Evolutionary conservation across 2,329 filamentous ascomycete genomes (phyloP), one percentile per base, ranked within the genome.

Genomic region (Gaeumannomyces tritici): DNA sequence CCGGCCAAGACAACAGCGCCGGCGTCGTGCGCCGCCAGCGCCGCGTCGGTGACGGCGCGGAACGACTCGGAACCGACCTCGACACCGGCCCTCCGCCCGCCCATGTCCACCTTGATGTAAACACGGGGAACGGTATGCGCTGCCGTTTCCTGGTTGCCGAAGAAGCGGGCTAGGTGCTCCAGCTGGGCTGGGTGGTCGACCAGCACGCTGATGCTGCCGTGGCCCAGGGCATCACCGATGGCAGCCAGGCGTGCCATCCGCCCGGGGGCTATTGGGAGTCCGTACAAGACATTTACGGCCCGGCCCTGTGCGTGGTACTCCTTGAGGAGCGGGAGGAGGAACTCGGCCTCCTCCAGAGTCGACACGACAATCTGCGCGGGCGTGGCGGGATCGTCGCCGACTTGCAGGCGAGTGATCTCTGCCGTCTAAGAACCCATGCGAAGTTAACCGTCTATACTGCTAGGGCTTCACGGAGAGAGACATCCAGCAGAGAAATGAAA

Each of bases 71-170:
- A 82, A 8, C 75, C 70, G 0, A 84, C 80, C 1, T 77, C 69
- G 0, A 91, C 79, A 26, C 90, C 90, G 0, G 90, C 89, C 21
- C 90, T 86, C 69, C 85, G 80, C 67, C 85, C 85, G 13, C 89
- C 89, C 60, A 89, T 86, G 70, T 93, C 89, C 54, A 93, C 83
- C 68, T 93, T 93, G 68, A 93, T 76, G 69, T 87, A 90, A 18
- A 89, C 76, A 0, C 77, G 69, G n/a, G 84, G 72, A 7, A 79
- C 71, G 47, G 73, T 64, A 1, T 76, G 57, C n/a, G 63, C 54
- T 21, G 31, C 54, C 24, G 26, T 24, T 12, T 58, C 60, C 13
- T 65, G 54, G 2, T 18, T 47, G 21, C 15, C 13, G 33, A 60
- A 60, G 55, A 56, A 56, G 21, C 42, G 28, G 27, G 47, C 13